Conservation (phyloP, 2,329 filamentous ascomycete species). For the Pyrenophora graminea region DNA sequence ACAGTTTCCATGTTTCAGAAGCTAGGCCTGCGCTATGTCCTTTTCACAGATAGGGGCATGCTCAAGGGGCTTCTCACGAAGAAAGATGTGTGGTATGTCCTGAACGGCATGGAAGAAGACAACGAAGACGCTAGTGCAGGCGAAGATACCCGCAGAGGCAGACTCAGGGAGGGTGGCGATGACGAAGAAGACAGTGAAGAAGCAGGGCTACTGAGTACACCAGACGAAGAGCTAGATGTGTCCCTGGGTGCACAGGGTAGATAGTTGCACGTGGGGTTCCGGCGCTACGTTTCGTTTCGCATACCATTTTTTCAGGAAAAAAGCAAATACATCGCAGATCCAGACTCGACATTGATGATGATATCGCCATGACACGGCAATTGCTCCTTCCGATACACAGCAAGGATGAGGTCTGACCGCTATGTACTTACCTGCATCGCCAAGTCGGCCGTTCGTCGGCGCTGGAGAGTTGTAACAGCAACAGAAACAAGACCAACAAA, state of each 20-base stretch:
- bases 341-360: too few species aligned
- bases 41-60: slow-evolving; percentile 81
- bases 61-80: slow-evolving; percentile 89
- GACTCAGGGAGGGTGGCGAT: slow-evolving; percentile 39
- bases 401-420: slow-evolving; percentile 2
- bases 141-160: slow-evolving; percentile 31
- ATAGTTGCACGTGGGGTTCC: slow-evolving; percentile 7
- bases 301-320: neutral
- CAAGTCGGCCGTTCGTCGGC: slow-evolving; percentile 9
- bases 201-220: slow-evolving; percentile 44
- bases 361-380: slow-evolving; percentile 1
- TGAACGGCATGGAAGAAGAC: slow-evolving; percentile 63
- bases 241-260: slow-evolving; percentile 21
- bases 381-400: slow-evolving; percentile 2
- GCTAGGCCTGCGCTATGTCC: slow-evolving; percentile 84
- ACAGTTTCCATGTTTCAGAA: slow-evolving; percentile 93
- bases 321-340: too few species aligned
- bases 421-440: neutral
- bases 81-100: slow-evolving; percentile 94
- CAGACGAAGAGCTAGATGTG: slow-evolving; percentile 27
- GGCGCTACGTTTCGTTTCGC: slow-evolving; percentile 2
- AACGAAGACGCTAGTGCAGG: slow-evolving; percentile 45
- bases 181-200: slow-evolving; percentile 44
- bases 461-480: neutral
- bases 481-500: neutral